Conservation (phyloP, 108 stramenopile genomes). For the Epithemia pelagica region DNA sequence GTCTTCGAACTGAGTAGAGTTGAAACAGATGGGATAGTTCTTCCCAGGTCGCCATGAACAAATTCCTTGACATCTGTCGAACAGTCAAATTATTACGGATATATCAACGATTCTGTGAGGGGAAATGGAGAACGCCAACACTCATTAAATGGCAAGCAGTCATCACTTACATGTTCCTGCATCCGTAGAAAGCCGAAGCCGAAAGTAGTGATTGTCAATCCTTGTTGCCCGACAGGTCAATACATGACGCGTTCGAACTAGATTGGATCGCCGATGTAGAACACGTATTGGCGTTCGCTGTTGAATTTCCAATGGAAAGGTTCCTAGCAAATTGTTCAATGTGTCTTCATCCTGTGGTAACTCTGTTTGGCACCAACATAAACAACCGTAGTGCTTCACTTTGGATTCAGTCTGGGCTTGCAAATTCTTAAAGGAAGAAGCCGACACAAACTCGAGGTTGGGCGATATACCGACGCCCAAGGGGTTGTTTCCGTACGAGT, state of each 20-base stretch:
- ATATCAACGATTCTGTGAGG: no score
- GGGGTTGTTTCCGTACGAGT: slow-evolving; percentile 46
- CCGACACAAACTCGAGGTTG: slow-evolving; percentile 30
- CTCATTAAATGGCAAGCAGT: no score
- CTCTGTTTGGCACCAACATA: slow-evolving; percentile 49
- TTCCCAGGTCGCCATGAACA: slow-evolving; percentile 78
- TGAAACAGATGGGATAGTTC: slow-evolving; percentile 63
- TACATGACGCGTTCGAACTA: slow-evolving; percentile 43
- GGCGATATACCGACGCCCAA: slow-evolving; percentile 57
- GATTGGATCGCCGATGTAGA: slow-evolving; percentile 65
- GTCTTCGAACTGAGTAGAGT: slow-evolving; percentile 64
- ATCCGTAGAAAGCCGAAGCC: slow-evolving; percentile 49
- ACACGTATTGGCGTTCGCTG: slow-evolving; percentile 79
- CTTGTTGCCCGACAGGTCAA: slow-evolving; percentile 31
- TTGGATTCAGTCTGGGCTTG: slow-evolving; percentile 79
- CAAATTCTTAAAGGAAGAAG: slow-evolving; percentile 39
- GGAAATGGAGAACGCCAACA: no score
- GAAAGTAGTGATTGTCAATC: slow-evolving; percentile 70
- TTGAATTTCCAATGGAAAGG: slow-evolving; percentile 52
- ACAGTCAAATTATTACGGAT: neutral
- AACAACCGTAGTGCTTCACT: slow-evolving; percentile 75
- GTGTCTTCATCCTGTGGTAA: slow-evolving; percentile 30
- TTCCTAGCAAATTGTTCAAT: slow-evolving; percentile 9
- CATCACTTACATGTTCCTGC: slow-evolving; percentile 60
- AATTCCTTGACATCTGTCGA: slow-evolving; percentile 80